Base-by-base conservation (phyloP, 2,329 filamentous ascomycete species). In the Aspergillus phoenicis region DNA sequence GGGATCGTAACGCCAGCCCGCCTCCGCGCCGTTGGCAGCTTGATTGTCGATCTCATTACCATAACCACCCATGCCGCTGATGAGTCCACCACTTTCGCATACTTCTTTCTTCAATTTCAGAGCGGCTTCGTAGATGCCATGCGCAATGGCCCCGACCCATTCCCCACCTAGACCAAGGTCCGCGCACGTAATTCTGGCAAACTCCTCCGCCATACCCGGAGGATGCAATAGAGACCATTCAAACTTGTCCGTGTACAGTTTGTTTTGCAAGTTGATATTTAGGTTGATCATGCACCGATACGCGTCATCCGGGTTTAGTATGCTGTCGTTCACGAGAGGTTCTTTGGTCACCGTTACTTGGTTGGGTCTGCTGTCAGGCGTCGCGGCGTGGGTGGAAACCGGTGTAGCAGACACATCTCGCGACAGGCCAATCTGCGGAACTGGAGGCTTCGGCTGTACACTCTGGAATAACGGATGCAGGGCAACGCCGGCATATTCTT, bases 211-310 rank as follows among this genome's bases (percentile, higher is more conserved):
- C 45, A 94, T 93, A 22, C 94, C 94, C 1, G 93, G 90, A 2
- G 93, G 93, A 71, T 98, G 93, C 17, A 97, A 83, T 20, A 99
- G 82, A 5, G 94, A 98, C 94, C 94, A 98, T 75, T 98, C 94
- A 66, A 99, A 98, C 72, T 93, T 97, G 82, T 99, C 95, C 3
- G 91, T 96, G 77, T 97, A 98, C 11, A 98, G 85, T 68, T 91
- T 89, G 59, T 96, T 96, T 57, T 93, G 89, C 22, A 98, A 84
- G 72, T 97, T 97, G 71, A 99, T 91, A 73, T 91, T 97, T 48
- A 99, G 82, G 48, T 87, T 91, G 67, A 99, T 89, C 69, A 98
- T 90, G 74, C 95, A 98, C 52, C 95, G 88, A 77, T 98, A 97
- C 2, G 91, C 93, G 75, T 98, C 94, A 73, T 97, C 93, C 4